These are phyloP conservation scores for Sisymbrium irio DNA, from an alignment of 345 rosid genomes.

Conservation along the genomic window DNA sequence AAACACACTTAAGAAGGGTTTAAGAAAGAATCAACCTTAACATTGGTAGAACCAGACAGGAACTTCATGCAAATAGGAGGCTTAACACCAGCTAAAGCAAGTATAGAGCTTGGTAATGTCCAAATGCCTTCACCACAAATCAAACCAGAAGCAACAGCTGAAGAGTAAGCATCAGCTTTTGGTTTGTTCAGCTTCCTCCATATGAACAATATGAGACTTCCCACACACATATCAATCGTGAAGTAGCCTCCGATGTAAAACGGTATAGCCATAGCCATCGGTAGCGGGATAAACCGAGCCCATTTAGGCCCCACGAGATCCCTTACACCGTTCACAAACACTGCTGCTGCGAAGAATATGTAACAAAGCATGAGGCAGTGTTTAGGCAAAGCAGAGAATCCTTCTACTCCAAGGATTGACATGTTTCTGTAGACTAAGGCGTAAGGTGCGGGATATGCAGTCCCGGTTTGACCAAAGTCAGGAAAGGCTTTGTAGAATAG, in stretches of 20 bases:
- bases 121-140: slow-evolving; percentile 77
- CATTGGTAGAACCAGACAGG: slow-evolving; percentile 45
- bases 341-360: slow-evolving; percentile 50
- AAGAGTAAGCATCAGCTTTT: slow-evolving; percentile 56
- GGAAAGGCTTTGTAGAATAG: slow-evolving; percentile 67
- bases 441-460: slow-evolving; percentile 57
- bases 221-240: slow-evolving; percentile 76
- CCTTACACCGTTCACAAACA: slow-evolving; percentile 45
- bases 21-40: slow-evolving; percentile 53
- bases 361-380: slow-evolving; percentile 57
- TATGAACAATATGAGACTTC: slow-evolving; percentile 59
- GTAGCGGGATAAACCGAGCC: slow-evolving; percentile 52
- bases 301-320: slow-evolving; percentile 39
- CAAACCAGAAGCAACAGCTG: slow-evolving; percentile 75
- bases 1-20: slow-evolving; percentile 27
- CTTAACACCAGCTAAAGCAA: slow-evolving; percentile 50
- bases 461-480: slow-evolving; percentile 39
- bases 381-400: slow-evolving; percentile 59
- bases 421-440: slow-evolving; percentile 51
- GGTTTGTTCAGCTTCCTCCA: slow-evolving; percentile 59
- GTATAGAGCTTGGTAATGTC: slow-evolving; percentile 64
- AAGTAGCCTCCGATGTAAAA: slow-evolving; percentile 69
- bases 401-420: slow-evolving; percentile 59
- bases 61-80: slow-evolving; percentile 88
- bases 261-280: slow-evolving; percentile 84